Base-by-base conservation (phyloP, 1,284 basidiomycete species). In the Xerocomus amazonicus region DNA sequence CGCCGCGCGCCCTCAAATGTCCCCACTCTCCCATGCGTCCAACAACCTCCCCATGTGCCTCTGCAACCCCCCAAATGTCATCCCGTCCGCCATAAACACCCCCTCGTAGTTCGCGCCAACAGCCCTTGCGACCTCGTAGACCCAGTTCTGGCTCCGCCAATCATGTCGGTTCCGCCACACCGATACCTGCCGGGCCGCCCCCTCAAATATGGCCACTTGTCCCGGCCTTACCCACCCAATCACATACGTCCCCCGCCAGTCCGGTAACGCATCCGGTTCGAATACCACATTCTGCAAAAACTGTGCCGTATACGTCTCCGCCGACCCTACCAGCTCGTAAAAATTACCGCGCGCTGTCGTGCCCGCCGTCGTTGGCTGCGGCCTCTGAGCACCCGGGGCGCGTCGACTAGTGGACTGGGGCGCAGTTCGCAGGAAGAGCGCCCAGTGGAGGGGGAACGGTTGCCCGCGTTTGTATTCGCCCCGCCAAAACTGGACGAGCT, bases 401-500 rank as follows among this genome's bases (percentile, higher is more conserved):
- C 19, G 39, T 9, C 31, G n/a, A 16, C 43, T 19, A 32, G n/a
- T 12, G 16, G 17, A 19, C 0, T 12, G 29, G 2, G 55, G 51
- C 2, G 47, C 35, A 7, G 58, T 67, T 9, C 53, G 62, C 10
- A 68, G 47, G 12, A 67, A 63, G 45, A 65, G 52, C 23, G 62
- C 58, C 63, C 63, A 65, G 42, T 66, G 66, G 2, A 64, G 53
- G 2, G 59, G 59, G 12, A 16, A 28, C 27, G 52, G 52, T 0
- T 43, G 50, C 0, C 50, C 51, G 10, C 37, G 49, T 3, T 28
- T 49, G 41, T 41, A 16, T 35, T 59, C 50, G 27, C 27, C 43
- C 16, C 53, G 65, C 60, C 56, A 68, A 47, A 68, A 69, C 26
- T 69, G 67, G 44, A 47, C 52, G 29, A 68, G 48, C 10, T 65